Conservation (phyloP, 169 alveolate genomes). For the Plasmodium vivax region DNA sequence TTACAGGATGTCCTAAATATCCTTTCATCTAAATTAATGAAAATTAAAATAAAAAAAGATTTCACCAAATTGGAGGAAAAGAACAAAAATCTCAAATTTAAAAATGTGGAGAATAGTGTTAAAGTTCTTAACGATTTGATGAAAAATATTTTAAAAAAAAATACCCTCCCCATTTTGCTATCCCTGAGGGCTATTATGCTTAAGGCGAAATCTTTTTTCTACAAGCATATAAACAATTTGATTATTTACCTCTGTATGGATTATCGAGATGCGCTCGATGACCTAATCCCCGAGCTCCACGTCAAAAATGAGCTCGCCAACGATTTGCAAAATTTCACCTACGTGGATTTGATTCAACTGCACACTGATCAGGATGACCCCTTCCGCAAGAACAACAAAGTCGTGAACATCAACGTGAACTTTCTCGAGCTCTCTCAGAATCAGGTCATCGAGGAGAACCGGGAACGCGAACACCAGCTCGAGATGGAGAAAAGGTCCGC, state of each 20-base stretch:
- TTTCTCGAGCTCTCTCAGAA: slow-evolving; percentile 32
- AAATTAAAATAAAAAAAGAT: slow-evolving; percentile 68
- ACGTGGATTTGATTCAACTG: slow-evolving; percentile 8
- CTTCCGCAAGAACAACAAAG: background rate
- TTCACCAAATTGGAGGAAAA: slow-evolving; percentile 69
- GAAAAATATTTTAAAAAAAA: slow-evolving; percentile 71
- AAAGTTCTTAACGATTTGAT: slow-evolving; percentile 53
- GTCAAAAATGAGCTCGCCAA: slow-evolving; percentile 17
- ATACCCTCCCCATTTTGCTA: slow-evolving; percentile 51
- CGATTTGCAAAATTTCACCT: slow-evolving; percentile 31
- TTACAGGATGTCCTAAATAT: slow-evolving; percentile 43
- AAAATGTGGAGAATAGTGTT: slow-evolving; percentile 71
- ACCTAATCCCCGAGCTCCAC: slow-evolving; percentile 29
- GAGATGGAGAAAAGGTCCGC: background rate
- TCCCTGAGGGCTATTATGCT: slow-evolving; percentile 50
- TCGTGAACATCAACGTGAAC: slow-evolving; percentile 15
- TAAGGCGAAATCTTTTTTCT: slow-evolving; percentile 47
- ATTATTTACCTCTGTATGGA: slow-evolving; percentile 53
- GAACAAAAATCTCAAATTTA: slow-evolving; percentile 37
- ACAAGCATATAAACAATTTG: slow-evolving; percentile 30
- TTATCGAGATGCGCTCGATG: slow-evolving; percentile 42
- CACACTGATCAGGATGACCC: slow-evolving; percentile 15
- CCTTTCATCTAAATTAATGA: slow-evolving; percentile 42
- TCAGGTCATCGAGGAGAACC: background rate
- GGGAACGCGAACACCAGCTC: background rate